Evolutionary conservation across 2,329 filamentous ascomycete genomes (phyloP).

Genomic region (Nemania bipapillata): DNA sequence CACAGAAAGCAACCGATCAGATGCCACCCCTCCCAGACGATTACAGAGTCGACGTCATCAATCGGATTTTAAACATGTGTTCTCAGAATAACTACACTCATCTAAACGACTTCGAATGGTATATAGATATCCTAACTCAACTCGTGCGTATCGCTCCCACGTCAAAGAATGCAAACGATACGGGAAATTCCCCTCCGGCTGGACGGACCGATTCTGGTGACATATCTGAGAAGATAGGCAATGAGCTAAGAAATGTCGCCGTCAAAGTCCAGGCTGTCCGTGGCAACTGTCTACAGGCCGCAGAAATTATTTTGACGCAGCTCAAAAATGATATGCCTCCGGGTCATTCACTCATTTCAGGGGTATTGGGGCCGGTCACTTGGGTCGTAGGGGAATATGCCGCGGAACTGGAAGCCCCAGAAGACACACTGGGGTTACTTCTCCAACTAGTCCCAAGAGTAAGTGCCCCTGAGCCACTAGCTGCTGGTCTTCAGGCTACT

Average conservation of each 20-base stretch:
- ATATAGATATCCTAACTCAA: conserved; percentile 88
- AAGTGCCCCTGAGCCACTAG: conserved; percentile 73
- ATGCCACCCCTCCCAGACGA: conserved; percentile 79
- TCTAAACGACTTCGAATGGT: conserved; percentile 95
- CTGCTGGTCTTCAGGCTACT: conserved; percentile 82
- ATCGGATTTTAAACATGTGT: conserved; percentile 87
- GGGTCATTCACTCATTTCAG: conserved; percentile 68
- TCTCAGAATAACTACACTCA: conserved; percentile 87
- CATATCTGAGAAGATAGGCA: conserved; percentile 78
- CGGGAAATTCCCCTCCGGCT: conserved; percentile 48
- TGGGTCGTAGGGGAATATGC: conserved; percentile 94
- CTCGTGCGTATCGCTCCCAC: conserved; percentile 76
- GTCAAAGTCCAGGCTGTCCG: conserved; percentile 90
- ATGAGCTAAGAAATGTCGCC: conserved; percentile 87
- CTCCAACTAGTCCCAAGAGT: conserved; percentile 72
- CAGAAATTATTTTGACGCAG: conserved; percentile 77
- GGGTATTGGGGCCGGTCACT: conserved; percentile 77
- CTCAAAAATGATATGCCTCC: conserved; percentile 63
- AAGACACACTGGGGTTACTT: conserved; percentile 77
- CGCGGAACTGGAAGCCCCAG: conserved; percentile 73
- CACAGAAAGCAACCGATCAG: conserved; percentile 53
- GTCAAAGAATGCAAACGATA: conserved; percentile 55
- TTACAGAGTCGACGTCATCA: conserved; percentile 85
- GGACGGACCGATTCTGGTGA: conserved; percentile 54
- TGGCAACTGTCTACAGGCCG: conserved; percentile 80